Evolutionary conservation across 169 alveolate genomes (phyloP), one percentile per base, ranked within the genome.

Genomic region (Eimeria brunetti): DNA sequence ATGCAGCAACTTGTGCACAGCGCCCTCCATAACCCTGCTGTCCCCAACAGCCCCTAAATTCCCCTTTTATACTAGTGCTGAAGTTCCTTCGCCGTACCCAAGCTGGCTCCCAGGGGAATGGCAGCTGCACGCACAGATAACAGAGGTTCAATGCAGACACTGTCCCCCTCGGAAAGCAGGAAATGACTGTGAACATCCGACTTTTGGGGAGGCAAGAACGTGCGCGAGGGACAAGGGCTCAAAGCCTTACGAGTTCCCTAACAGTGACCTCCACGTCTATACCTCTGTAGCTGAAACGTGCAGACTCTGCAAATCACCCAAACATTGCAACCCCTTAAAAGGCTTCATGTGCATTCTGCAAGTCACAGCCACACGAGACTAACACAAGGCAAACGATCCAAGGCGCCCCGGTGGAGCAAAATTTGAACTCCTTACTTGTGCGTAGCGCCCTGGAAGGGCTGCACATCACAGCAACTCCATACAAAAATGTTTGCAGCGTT

Each of bases 221-320:
- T 38, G 56, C 16, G 16, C 6, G 78, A 41, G 36, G 84, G 18
- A 73, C 18, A 30, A 16, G 62, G 36, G 85, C 27, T 33, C 11
- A 18, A 9, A 44, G 88, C 27, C 88, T 78, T 51, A 78, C 88
- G 2, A 78, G 67, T 30, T 78, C 88, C n/a, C 56, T 46, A 12
- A 30, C 27, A 78, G 46, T 27, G 44, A 49, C 27, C 14, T 44
- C 46, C 46, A 78, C 67, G 2, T 44, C 20, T 46, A 78, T n/a
- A 9, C 46, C 67, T 0, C 3, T 2, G 11, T 12, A 3, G 7
- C 6, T 14, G 27, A 78, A 78, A 1, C 0, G 0, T 1, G 46
- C n/a, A 22, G 2, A 20, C 27, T 14, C 88, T 78, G 88, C 64
- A 78, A n/a, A 41, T 14, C 36, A 30, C 38, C 9, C 11, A 78